These are phyloP conservation scores for Kewa caespitosa DNA, from an alignment of 179 eudicot species.

Conservation along the genomic window DNA sequence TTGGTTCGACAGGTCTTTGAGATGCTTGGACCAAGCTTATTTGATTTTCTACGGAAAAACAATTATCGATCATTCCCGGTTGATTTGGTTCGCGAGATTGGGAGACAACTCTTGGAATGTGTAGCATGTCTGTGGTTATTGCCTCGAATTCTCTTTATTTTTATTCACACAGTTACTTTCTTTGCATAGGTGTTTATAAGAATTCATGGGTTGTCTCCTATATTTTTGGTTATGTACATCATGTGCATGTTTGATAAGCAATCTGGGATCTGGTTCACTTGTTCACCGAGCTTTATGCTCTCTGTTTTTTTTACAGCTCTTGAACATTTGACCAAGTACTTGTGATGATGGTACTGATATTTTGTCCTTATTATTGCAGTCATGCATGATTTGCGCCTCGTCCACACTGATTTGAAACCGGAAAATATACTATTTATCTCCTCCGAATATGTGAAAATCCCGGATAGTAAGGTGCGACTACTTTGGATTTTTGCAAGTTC, in stretches of 20 bases:
- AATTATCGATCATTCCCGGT: conserved; percentile 62
- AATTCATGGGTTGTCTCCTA: not conserved
- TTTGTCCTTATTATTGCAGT: conserved; percentile 37
- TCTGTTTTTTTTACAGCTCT: not conserved
- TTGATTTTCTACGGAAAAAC: conserved; percentile 64
- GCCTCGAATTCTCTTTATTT: conserved; percentile 27
- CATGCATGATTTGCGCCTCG: conserved; percentile 61
- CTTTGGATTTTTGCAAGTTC: not conserved
- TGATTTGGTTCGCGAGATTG: conserved; percentile 65
- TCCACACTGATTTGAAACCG: conserved; percentile 67
- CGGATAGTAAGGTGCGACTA: conserved; percentile 43
- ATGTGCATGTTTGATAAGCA: not conserved
- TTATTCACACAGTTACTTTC: not conserved
- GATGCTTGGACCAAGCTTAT: conserved; percentile 67
- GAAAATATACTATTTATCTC: conserved; percentile 61
- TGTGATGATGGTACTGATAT: conserved; percentile 17
- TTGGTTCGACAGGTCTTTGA: conserved; percentile 56
- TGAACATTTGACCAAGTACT: not conserved
- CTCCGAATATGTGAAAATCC: conserved; percentile 52
- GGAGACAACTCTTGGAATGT: conserved; percentile 65
- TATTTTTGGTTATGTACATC: not conserved
- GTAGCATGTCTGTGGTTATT: conserved; percentile 64
- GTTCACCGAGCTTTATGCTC: not conserved
- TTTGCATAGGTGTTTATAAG: not conserved
- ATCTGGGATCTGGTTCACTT: not conserved